Conservation (phyloP, 495 filamentous ascomycete species). For the Amniculicola lignicola region DNA sequence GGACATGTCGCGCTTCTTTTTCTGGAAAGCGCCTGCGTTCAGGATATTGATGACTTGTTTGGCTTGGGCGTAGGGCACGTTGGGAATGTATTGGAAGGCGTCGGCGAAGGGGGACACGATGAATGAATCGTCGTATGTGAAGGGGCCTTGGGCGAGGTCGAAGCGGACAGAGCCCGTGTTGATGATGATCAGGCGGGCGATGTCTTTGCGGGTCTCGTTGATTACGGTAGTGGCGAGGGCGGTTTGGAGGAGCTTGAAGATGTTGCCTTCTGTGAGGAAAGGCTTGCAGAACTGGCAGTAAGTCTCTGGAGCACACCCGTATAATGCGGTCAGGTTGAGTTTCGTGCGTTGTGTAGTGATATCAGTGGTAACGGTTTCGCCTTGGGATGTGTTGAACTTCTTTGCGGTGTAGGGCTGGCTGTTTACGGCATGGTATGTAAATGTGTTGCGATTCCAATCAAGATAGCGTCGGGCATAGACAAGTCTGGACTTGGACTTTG, state of each 20-base stretch:
- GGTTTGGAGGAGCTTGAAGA: constrained; percentile 69
- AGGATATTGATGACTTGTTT: constrained; percentile 50
- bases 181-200: constrained; percentile 64
- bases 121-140: constrained; percentile 80
- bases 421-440: constrained; percentile 69
- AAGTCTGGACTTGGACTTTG: constrained; percentile 25
- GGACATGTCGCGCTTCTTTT: constrained; percentile 42
- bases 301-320: constrained; percentile 78
- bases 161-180: constrained; percentile 92
- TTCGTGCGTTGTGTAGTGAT: constrained; percentile 67
- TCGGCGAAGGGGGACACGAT: constrained; percentile 86
- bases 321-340: constrained; percentile 68
- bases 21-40: constrained; percentile 43
- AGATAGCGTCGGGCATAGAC: constrained; percentile 70
- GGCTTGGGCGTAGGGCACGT: constrained; percentile 67
- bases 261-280: constrained; percentile 72
- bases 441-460: constrained; percentile 87
- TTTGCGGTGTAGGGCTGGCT: constrained; percentile 57
- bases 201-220: constrained; percentile 42
- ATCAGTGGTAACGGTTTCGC: constrained; percentile 63
- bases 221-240: constrained; percentile 64
- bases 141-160: constrained; percentile 87
- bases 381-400: constrained; percentile 75
- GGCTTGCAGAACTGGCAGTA: constrained; percentile 74
- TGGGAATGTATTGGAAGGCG: constrained; percentile 67